These are phyloP conservation scores for Arthrocladium fulminans DNA, from an alignment of 2,329 filamentous ascomycete species.

Conservation along the genomic window DNA sequence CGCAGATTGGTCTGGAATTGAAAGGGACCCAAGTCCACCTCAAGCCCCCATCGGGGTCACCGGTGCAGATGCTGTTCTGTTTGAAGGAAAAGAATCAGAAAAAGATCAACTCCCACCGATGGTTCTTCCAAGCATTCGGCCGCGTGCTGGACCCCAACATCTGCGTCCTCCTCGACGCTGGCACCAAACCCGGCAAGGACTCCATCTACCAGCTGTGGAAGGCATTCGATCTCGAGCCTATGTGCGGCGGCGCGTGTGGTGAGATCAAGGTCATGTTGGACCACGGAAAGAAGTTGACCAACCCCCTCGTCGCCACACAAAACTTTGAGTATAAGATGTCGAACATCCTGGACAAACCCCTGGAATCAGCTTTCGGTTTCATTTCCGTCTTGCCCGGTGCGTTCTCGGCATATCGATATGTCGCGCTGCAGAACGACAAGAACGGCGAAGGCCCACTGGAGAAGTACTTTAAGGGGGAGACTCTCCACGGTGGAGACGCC, in stretches of 20 bases:
- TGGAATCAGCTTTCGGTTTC: conserved; percentile 96
- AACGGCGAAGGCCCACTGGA: conserved; percentile 84
- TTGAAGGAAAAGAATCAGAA: conserved; percentile 99
- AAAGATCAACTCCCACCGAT: conserved; percentile 98
- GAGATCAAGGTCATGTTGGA: conserved; percentile 98
- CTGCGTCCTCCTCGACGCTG: conserved; percentile 89
- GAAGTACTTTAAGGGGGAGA: conserved; percentile 96
- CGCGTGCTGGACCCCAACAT: conserved; percentile 89
- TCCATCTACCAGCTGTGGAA: conserved; percentile 99
- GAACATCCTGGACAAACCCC: conserved; percentile 94
- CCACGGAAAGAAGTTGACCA: conserved; percentile 76
- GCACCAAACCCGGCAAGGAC: conserved; percentile 85
- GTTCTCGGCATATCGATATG: conserved; percentile 94
- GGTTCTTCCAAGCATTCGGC: conserved; percentile 98
- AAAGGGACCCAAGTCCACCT: conserved; percentile 83
- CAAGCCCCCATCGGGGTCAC: conserved; percentile 71
- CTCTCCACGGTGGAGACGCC: conserved; percentile 75
- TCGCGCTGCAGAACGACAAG: conserved; percentile 94
- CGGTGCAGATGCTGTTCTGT: conserved; percentile 95
- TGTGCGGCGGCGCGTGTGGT: conserved; percentile 94
- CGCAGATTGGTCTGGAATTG: conserved; percentile 62
- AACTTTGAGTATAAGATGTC: conserved; percentile 99
- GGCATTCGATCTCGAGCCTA: conserved; percentile 92
- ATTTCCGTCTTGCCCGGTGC: conserved; percentile 94
- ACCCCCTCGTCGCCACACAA: conserved; percentile 88